phyloP scores from a whole-genome alignment of 176 grass and related monocot species.

The Hordeum marinum region DNA sequence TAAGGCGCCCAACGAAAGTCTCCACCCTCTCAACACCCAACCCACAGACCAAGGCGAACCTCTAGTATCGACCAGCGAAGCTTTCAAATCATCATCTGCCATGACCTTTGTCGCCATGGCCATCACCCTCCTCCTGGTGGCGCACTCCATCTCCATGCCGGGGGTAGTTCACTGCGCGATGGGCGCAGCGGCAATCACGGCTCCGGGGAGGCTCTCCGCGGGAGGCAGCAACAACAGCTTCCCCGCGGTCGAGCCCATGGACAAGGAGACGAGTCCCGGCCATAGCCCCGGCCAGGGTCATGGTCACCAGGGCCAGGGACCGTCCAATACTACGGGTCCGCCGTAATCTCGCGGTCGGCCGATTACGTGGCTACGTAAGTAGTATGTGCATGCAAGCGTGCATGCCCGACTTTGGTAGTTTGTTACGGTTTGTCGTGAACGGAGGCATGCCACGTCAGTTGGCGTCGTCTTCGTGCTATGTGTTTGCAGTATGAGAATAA shows the following conservation, averaged over 20 bases:
- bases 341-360: not conserved
- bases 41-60: not conserved
- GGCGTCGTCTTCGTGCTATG: not conserved
- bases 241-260: not conserved
- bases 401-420: no score
- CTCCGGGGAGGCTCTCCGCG: accelerated
- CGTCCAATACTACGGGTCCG: not conserved
- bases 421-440: no score
- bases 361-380: no score
- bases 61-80: no score
- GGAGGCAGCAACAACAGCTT: not conserved
- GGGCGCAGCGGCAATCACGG: not conserved
- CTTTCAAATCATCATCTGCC: not conserved
- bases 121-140: not conserved
- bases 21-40: not conserved
- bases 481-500: not conserved
- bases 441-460: no score
- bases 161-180: not conserved
- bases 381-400: no score
- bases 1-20: no score
- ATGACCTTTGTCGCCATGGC: not conserved
- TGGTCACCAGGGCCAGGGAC: not conserved
- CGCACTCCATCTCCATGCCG: not conserved
- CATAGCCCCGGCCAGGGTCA: not conserved
- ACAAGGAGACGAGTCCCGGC: not conserved